Base-by-base conservation (phyloP, 164 flowering plant genomes). In the Piper longum region DNA sequence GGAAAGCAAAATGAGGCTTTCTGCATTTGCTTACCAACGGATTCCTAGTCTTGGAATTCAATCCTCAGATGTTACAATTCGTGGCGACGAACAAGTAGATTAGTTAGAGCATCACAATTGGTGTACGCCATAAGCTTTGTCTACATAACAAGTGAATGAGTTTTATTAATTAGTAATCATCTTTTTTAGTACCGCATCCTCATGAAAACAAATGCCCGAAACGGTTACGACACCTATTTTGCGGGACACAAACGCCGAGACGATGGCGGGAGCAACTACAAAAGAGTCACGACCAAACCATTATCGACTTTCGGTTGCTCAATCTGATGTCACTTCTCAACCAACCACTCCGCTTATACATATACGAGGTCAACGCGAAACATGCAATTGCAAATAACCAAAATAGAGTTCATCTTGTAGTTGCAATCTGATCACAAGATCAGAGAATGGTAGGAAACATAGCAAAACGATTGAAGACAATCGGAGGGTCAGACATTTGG, bases 401-500 rank as follows among this genome's bases (percentile, higher is more conserved):
- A 48, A 9, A 48, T 1, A 12, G 11, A 48, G 52, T 12, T 14
- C 52, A 8, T 12, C 12, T 48, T 26, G 36, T 26, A 26, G 8
- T 9, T 5, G 52, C 12, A 48, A 12, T 48, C 14, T 9, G 12
- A 48, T 48, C 52, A 5, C 52, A 48, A 48, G 58, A 51, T 9
- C 54, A 51, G 13, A 59, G 11, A 4, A 65, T 58, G 62, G 3
- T 8, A 9, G 41, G 57, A 16, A 60, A 59, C 72, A 70, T 72
- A 17, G 73, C 78, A 17, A 56, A 73, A 9, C 68, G 69, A 65
- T 86, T 89, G 96, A 66, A 63, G 69, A 39, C 54, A 8, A 75
- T 84, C 3, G 79, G 81, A 48, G 92, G 96, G 40, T 54, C 66
- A 26, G 62, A 66, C 17, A 52, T 78, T 62, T 88, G 96, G 96